Percentiles rank a stretch among this genome's conserved stretches.
These are phyloP conservation scores for Perkinsela sp. DNA, from an alignment of 208 protist genomes.

Conservation along the genomic window DNA sequence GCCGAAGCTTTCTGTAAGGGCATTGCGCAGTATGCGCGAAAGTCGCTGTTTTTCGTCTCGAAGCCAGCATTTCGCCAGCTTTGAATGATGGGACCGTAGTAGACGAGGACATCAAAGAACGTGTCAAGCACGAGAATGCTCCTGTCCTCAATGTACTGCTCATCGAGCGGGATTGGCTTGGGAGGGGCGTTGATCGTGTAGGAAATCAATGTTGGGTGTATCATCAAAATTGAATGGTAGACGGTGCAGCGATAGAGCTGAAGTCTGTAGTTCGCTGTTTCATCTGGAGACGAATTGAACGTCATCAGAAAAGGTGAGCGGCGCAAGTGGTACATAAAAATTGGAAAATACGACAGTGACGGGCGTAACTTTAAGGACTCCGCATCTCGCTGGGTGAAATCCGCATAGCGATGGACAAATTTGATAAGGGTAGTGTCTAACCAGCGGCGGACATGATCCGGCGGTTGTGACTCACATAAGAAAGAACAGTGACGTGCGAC, in stretches of 20 bases:
- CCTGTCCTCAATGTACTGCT: conserved; percentile 47
- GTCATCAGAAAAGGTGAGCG: conserved; percentile 82
- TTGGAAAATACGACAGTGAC: conserved; percentile 84
- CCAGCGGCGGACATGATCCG: conserved; percentile 91
- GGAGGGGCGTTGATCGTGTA: conserved; percentile 72
- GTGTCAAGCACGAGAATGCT: conserved; percentile 91
- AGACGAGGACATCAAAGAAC: conserved; percentile 93
- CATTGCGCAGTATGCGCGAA: conserved; percentile 68
- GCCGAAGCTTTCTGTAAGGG: conserved; percentile 66
- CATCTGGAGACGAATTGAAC: conserved; percentile 90
- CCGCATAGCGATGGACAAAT: conserved; percentile 77
- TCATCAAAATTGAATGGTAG: conserved; percentile 79
- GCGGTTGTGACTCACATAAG: conserved; percentile 77
- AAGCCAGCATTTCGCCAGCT: conserved; percentile 74
- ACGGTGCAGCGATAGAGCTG: conserved; percentile 77
- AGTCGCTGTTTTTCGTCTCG: conserved; percentile 72
- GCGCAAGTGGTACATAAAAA: conserved; percentile 96
- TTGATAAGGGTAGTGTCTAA: conserved; percentile 90
- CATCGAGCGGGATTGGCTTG: conserved; percentile 67
- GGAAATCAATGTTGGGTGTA: conserved; percentile 86
- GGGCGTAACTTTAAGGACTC: conserved; percentile 49
- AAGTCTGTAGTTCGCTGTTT: conserved; percentile 83
- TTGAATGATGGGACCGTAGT: conserved; percentile 78
- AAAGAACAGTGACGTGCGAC: conserved; percentile 82
- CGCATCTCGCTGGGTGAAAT: conserved; percentile 67